Percentiles rank a stretch among this genome's conserved stretches.
Conservation (phyloP, 352 stramenopile genomes). For the Lagenidium giganteum region DNA sequence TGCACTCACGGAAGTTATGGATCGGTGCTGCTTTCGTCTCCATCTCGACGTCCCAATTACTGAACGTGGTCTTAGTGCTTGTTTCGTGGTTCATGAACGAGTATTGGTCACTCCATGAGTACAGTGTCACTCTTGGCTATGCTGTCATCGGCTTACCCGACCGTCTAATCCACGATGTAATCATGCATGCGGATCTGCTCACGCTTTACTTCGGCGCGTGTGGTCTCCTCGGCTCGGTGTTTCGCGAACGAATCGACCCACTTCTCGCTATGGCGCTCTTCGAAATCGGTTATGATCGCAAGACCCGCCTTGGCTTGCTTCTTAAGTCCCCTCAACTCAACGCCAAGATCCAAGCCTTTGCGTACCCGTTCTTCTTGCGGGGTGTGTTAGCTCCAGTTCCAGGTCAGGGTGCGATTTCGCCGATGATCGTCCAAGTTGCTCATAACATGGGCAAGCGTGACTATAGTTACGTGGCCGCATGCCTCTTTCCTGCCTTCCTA, state of each 20-base stretch:
- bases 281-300: background rate
- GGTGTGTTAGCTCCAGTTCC: background rate
- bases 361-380: background rate
- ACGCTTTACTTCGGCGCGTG: constrained; percentile 6
- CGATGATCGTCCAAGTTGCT: background rate
- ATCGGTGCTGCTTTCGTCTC: constrained; percentile 18
- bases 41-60: constrained; percentile 3
- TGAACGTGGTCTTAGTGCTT: background rate
- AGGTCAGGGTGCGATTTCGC: background rate
- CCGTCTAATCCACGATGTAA: constrained; percentile 1
- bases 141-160: background rate
- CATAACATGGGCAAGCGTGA: background rate
- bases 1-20: constrained; percentile 5
- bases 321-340: background rate
- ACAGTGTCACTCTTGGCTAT: constrained; percentile 1
- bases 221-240: background rate
- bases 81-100: constrained; percentile 19
- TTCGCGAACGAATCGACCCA: constrained; percentile 7
- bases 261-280: constrained; percentile 2
- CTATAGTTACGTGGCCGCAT: background rate
- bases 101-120: constrained; percentile 14
- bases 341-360: background rate
- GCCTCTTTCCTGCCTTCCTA: background rate
- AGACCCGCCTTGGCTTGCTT: constrained; percentile 1
- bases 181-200: constrained; percentile 14